Evolutionary conservation across 2,329 filamentous ascomycete species (phyloP).

Genomic region (Penicillium sp.): DNA sequence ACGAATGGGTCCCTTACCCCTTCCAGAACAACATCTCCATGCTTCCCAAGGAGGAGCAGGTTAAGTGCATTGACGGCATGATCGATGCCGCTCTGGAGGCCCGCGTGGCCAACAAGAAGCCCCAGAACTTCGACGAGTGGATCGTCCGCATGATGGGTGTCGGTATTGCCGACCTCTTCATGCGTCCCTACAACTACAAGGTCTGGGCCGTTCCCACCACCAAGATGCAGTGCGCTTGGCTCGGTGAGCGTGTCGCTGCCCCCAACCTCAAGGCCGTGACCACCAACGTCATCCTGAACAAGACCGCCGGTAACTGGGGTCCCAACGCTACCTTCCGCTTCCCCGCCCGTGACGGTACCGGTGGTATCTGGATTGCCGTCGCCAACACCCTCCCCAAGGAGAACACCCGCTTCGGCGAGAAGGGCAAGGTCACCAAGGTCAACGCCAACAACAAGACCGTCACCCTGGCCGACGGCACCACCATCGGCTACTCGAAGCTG

Average conservation of each 20-base stretch:
- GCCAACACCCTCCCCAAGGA: constrained; percentile 86
- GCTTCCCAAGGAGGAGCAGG: constrained; percentile 95
- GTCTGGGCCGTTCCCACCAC: constrained; percentile 98
- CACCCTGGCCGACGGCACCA: constrained; percentile 75
- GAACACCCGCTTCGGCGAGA: constrained; percentile 84
- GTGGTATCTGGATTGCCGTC: constrained; percentile 98
- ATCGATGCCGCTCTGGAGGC: constrained; percentile 88
- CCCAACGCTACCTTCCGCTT: constrained; percentile 98
- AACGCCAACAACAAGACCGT: constrained; percentile 81
- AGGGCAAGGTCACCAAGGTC: constrained; percentile 78
- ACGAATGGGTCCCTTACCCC: constrained; percentile 94
- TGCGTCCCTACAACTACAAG: constrained; percentile 99
- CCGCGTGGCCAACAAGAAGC: constrained; percentile 83
- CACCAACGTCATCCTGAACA: constrained; percentile 91
- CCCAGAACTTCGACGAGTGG: constrained; percentile 97
- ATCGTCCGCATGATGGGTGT: constrained; percentile 86
- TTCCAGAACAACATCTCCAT: constrained; percentile 99
- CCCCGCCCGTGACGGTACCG: constrained; percentile 89
- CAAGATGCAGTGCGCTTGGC: constrained; percentile 99
- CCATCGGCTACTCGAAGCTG: constrained; percentile 84
- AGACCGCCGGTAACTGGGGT: constrained; percentile 95
- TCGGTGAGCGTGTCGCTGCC: constrained; percentile 95
- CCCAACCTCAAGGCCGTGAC: constrained; percentile 92
- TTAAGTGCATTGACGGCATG: constrained; percentile 87
- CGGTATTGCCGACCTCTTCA: constrained; percentile 91